Percentiles rank a stretch among this genome's conserved stretches.
These are phyloP conservation scores for Melastoma malabathricum DNA, from an alignment of 345 rosid genomes.

Conservation along the genomic window DNA sequence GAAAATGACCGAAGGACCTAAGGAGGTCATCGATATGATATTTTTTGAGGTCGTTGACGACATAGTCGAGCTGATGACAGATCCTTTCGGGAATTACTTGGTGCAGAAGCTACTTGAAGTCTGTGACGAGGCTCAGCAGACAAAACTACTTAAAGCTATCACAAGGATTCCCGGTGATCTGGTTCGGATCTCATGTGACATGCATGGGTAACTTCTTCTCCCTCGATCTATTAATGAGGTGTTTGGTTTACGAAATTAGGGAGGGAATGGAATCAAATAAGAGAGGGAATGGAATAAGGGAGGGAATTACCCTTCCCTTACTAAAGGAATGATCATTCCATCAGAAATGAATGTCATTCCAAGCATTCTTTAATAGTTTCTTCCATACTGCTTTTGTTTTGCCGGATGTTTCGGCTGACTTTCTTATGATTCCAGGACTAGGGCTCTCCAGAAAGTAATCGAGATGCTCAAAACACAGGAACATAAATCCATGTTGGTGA, in stretches of 20 bases:
- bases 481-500: constrained; percentile 37
- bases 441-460: constrained; percentile 67
- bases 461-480: constrained; percentile 41
- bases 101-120: constrained; percentile 46
- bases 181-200: constrained; percentile 63
- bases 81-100: constrained; percentile 68
- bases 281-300: too few species aligned
- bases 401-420: background rate
- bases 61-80: constrained; percentile 57
- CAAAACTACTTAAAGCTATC: constrained; percentile 42
- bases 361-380: too few species aligned
- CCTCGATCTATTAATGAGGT: background rate
- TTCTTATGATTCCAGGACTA: constrained; percentile 32
- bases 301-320: too few species aligned
- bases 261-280: too few species aligned
- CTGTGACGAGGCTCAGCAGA: constrained; percentile 35
- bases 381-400: background rate
- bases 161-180: constrained; percentile 46
- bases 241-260: too few species aligned
- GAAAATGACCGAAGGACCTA: constrained; percentile 45
- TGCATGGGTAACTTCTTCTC: constrained; percentile 43
- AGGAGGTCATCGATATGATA: constrained; percentile 45
- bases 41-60: constrained; percentile 52
- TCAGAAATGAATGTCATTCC: too few species aligned
- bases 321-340: too few species aligned